Evolutionary conservation across 169 alveolate genomes (phyloP).

Genomic region (Plasmodium inui): DNA sequence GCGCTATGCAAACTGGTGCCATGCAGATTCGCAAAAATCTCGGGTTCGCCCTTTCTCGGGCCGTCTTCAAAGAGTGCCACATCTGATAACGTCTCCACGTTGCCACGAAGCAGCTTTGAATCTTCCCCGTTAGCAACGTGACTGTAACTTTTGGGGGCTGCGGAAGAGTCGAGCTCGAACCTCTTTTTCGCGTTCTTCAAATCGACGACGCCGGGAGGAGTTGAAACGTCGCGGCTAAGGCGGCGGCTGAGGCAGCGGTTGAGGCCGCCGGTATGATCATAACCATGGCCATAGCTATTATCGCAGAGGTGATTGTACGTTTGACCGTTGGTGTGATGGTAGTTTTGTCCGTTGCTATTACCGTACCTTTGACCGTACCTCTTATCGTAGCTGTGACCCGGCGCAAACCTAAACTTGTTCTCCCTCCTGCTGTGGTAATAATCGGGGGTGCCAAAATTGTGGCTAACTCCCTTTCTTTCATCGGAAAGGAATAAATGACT

Average conservation of each 20-base stretch:
- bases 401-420: conserved; percentile 1
- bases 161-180: conserved; percentile 11
- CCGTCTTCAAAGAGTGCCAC: conserved; percentile 34
- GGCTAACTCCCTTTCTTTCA: conserved; percentile 13
- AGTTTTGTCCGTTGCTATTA: no score
- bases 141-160: not conserved
- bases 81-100: not conserved
- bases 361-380: not conserved
- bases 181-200: conserved; percentile 19
- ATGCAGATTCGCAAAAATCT: not conserved
- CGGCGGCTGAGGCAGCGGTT: not conserved
- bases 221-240: not conserved
- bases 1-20: not conserved
- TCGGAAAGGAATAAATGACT: conserved; percentile 27
- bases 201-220: not conserved
- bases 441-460: conserved; percentile 3
- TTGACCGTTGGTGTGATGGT: no score
- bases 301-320: not conserved
- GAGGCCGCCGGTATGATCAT: not conserved
- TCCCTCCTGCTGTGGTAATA: conserved; percentile 16
- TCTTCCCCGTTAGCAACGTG: conserved; percentile 4
- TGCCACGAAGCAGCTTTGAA: not conserved
- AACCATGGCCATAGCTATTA: not conserved
- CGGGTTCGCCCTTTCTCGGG: not conserved
- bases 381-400: not conserved